Percentiles rank a stretch among this genome's conserved stretches.
Conservation (phyloP, 371 early-diverging fungal genomes). For the Blakeslea trispora region DNA sequence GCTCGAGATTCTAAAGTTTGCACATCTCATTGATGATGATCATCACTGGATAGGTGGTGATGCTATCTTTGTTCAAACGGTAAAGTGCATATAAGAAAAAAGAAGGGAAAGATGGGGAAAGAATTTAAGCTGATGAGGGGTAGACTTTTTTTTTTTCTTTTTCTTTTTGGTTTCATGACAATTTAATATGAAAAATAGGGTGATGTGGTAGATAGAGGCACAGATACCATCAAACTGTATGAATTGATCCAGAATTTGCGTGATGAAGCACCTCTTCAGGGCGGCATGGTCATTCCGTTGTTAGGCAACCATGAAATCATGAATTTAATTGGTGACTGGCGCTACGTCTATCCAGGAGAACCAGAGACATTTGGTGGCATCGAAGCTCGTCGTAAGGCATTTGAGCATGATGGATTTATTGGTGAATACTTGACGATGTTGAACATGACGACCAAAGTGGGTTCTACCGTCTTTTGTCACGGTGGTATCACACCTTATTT, state of each 20-base stretch:
- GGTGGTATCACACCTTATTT: slow-evolving; percentile 67
- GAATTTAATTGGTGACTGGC: slow-evolving; percentile 70
- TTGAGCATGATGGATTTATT: slow-evolving; percentile 65
- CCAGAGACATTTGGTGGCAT: slow-evolving; percentile 63
- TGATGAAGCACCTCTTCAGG: slow-evolving; percentile 57
- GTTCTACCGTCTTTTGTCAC: slow-evolving; percentile 72
- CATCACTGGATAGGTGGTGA: slow-evolving; percentile 67
- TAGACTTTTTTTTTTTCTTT: too few relatives aligned
- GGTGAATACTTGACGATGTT: slow-evolving; percentile 59
- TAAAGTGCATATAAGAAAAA: slow-evolving; percentile 17
- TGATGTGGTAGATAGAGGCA: slow-evolving; percentile 75
- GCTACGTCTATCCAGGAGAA: slow-evolving; percentile 74
- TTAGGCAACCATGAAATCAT: slow-evolving; percentile 77
- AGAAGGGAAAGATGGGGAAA: too few relatives aligned
- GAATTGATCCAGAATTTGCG: slow-evolving; percentile 57
- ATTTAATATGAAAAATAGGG: too few relatives aligned
- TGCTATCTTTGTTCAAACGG: slow-evolving; percentile 57
- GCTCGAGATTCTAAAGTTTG: slow-evolving; percentile 59
- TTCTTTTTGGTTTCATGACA: too few relatives aligned
- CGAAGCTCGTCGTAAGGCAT: slow-evolving; percentile 55
- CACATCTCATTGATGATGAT: slow-evolving; percentile 59
- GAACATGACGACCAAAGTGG: slow-evolving; percentile 64
- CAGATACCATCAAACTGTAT: slow-evolving; percentile 72
- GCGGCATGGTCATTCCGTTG: slow-evolving; percentile 62
- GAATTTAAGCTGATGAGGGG: too few relatives aligned